Percentiles rank a stretch among this genome's conserved stretches.
Evolutionary conservation across 2,329 filamentous ascomycete species (phyloP).

Genomic region (Pseudocercospora musae): DNA sequence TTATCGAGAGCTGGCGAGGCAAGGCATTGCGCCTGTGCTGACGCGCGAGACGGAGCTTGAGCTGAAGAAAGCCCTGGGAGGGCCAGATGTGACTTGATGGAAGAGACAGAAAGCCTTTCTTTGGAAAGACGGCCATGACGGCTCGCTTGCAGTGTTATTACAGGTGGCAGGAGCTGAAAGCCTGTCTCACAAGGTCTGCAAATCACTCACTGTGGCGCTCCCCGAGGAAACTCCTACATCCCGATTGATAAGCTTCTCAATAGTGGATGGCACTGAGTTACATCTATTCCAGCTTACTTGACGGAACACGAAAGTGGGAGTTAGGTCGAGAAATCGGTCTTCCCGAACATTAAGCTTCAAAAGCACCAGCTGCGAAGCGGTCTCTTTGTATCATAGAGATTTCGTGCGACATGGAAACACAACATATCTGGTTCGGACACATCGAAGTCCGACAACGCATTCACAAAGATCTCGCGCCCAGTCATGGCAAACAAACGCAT

Average conservation of each 20-base stretch:
- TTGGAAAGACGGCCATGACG: not conserved
- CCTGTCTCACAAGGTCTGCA: not conserved
- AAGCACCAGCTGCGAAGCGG: not conserved
- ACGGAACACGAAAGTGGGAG: not conserved
- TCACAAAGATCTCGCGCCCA: conserved; percentile 2
- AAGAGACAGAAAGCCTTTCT: not conserved
- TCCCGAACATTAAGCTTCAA: not conserved
- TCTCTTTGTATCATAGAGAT: not conserved
- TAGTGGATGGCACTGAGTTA: not conserved
- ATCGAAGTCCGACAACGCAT: conserved; percentile 1
- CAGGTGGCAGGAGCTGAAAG: not conserved
- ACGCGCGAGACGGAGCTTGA: conserved; percentile 24
- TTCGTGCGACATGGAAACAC: not conserved
- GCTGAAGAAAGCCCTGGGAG: not conserved
- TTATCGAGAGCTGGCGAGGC: conserved; percentile 33
- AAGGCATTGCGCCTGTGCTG: conserved; percentile 36
- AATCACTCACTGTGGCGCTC: not conserved
- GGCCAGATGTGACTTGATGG: not conserved
- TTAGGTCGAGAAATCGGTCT: not conserved
- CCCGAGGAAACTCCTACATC: not conserved
- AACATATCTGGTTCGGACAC: not conserved
- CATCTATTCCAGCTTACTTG: not conserved
- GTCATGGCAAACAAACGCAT: conserved; percentile 1
- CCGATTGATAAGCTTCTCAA: not conserved
- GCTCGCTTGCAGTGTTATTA: not conserved